Base-by-base conservation (phyloP, 2,329 filamentous ascomycete species). In the Trichoderma polysporum region DNA sequence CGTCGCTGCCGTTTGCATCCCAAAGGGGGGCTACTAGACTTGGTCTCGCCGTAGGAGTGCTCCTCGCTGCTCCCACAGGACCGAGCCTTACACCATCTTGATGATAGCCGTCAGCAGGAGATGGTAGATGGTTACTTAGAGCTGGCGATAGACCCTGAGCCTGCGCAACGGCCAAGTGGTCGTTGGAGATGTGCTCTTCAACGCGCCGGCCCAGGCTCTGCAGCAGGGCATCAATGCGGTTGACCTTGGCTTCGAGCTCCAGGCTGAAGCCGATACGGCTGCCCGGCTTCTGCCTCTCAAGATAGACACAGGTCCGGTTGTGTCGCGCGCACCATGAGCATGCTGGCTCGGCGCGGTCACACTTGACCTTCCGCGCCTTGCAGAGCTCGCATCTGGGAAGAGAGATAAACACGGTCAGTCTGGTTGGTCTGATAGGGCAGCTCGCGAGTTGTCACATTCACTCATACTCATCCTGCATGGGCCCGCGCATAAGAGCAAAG, bases 321-420 rank as follows among this genome's bases (percentile, higher is more conserved):
- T 91, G 90, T 59, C 89, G 86, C 58, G 86, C 79, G 75, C 89
- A 92, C 89, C 89, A 91, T 25, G 88, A 88, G 77, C 89, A 91
- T n/a, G 84, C 84, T 2, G 85, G 85, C 71, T 86, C 84, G 37
- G 80, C 79, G 66, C 85, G 83, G 72, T 87, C 84, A 72, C 80
- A 82, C 69, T 81, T 81, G 29, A 82, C 80, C 71, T 82, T 82
- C 53, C 80, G 76, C 29, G 79, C 78, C 72, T 82, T 82, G 75
- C 80, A 82, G 54, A 81, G 74, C 71, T 82, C 80, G 70, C 80
- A 81, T 67, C 79, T 81, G 69, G n/a, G 19, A 45, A 22, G 41
- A 61, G 12, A 25, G 10, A 22, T 2, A n/a, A 13, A n/a, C 15
- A 65, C 22, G 54, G 58, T 63, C 65, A 63, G 49, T 27, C 15